phyloP scores from a whole-genome alignment of 768 basidiomycete species.

The Calocera cornea region DNA sequence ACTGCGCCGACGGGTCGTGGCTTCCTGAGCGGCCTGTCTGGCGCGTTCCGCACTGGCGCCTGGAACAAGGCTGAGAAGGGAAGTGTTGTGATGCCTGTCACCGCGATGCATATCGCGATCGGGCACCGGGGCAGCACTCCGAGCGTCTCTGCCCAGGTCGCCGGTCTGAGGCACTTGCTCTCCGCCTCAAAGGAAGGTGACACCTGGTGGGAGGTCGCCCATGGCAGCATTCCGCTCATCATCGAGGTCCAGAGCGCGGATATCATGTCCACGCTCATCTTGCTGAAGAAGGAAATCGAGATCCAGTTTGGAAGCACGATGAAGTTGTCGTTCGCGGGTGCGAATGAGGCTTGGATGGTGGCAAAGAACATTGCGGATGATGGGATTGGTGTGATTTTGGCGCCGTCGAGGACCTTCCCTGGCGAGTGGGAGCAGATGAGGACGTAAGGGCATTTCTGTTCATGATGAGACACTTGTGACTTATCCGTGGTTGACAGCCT shows the following conservation, averaged over 20 bases:
- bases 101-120: constrained; percentile 54
- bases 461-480: not conserved
- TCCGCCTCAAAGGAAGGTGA: constrained; percentile 21
- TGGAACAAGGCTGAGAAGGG: constrained; percentile 43
- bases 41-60: constrained; percentile 47
- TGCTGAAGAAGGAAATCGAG: constrained; percentile 52
- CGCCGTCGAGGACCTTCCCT: constrained; percentile 60
- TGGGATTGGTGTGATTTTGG: constrained; percentile 54
- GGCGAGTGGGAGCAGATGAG: constrained; percentile 50
- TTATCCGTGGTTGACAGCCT: constrained; percentile 9
- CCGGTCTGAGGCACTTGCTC: constrained; percentile 52
- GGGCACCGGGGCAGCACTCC: constrained; percentile 31
- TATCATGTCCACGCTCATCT: constrained; percentile 49
- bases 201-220: constrained; percentile 21
- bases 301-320: constrained; percentile 29
- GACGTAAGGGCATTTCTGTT: constrained; percentile 34
- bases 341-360: constrained; percentile 54
- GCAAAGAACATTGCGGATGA: constrained; percentile 51
- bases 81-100: constrained; percentile 47
- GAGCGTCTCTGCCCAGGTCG: constrained; percentile 70
- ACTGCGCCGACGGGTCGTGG: constrained; percentile 45
- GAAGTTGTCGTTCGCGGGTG: constrained; percentile 41
- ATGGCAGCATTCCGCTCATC: constrained; percentile 49
- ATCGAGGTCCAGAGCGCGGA: constrained; percentile 53
- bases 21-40: constrained; percentile 50